Base-by-base conservation (phyloP, 2,329 filamentous ascomycete species). In the Epichloe coenophiala region DNA sequence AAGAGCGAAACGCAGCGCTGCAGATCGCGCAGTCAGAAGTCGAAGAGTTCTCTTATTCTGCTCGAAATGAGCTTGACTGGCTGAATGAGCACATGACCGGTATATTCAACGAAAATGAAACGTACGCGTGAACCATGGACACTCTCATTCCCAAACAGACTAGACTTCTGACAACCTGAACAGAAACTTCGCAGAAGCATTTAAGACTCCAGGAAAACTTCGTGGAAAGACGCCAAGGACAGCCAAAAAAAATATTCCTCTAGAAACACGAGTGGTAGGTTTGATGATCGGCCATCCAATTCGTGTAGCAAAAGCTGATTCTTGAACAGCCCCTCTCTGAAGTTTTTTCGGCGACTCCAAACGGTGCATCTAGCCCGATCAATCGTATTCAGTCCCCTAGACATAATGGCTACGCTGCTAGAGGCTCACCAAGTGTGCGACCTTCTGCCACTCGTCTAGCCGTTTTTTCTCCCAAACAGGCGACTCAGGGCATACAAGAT, bases 81-180 rank as follows among this genome's bases (percentile, higher is more conserved):
- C 74, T 98, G 60, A 97, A 98, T 63, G 93, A 97, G 70, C 93
- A 98, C 67, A 96, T 98, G 91, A 81, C 81, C 47, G 88, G 95
- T 56, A 88, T 98, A 61, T 95, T 97, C 65, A 84, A 83, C 60
- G 82, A 84, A 59, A 86, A 89, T 62, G 81, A 90, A 68, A 80
- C 89, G 93, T 96, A 79, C 61, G 63, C 48, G 55, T 55, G 27
- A 11, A 48, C 40, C 40, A 39, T 45, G 21, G 11, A 36, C 15
- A 41, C 19, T 15, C 12, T 13, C 17, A 11, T 5, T 17, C 13
- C 11, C 17, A 3, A 17, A 9, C 9, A 17, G 39, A 40, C 11
- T 13, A 15, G 15, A 31, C 33, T 31, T n/a, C 57, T 60, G 42
- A 60, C 39, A 6, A 17, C 3, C 27, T 41, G 54, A 45, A 19